These are phyloP conservation scores for Malassezia nana DNA, from an alignment of 1,284 basidiomycete species.

Conservation along the genomic window DNA sequence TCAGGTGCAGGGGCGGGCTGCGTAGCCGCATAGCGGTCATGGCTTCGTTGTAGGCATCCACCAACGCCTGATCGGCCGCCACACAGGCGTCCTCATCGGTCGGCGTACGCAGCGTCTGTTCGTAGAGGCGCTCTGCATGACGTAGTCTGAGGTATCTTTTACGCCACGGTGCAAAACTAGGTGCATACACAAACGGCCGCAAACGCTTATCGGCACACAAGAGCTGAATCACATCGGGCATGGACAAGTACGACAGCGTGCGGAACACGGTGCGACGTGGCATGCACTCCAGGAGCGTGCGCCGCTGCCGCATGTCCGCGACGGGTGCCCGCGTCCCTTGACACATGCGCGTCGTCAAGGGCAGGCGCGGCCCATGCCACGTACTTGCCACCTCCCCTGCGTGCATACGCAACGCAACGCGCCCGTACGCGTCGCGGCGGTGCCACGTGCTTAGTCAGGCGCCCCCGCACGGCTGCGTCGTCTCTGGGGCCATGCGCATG, in stretches of 20 bases:
- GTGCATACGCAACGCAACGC: neutral
- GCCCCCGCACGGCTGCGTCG: neutral
- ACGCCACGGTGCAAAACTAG: slow-evolving; percentile 28
- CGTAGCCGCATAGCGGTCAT: slow-evolving; percentile 20
- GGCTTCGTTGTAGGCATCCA: slow-evolving; percentile 21
- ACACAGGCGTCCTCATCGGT: slow-evolving; percentile 14
- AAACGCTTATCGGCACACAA: slow-evolving; percentile 27
- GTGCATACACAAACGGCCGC: slow-evolving; percentile 25
- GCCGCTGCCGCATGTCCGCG: slow-evolving; percentile 8
- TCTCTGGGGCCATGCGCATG: neutral
- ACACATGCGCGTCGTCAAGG: neutral
- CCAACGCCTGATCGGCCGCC: slow-evolving; percentile 14
- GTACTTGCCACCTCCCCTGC: neutral
- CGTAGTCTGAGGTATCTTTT: slow-evolving; percentile 24
- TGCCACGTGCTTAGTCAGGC: neutral
- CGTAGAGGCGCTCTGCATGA: slow-evolving; percentile 20
- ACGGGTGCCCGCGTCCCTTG: neutral
- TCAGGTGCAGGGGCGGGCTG: slow-evolving; percentile 21
- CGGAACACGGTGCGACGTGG: slow-evolving; percentile 30
- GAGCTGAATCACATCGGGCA: slow-evolving; percentile 23
- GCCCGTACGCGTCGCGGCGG: neutral
- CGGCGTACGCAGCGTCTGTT: neutral
- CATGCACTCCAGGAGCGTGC: slow-evolving; percentile 36
- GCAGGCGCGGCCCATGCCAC: slow-evolving; percentile 4
- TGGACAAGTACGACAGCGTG: slow-evolving; percentile 25